Conservation (phyloP, 495 filamentous ascomycete genomes). For the Neurospora tetraspora region DNA sequence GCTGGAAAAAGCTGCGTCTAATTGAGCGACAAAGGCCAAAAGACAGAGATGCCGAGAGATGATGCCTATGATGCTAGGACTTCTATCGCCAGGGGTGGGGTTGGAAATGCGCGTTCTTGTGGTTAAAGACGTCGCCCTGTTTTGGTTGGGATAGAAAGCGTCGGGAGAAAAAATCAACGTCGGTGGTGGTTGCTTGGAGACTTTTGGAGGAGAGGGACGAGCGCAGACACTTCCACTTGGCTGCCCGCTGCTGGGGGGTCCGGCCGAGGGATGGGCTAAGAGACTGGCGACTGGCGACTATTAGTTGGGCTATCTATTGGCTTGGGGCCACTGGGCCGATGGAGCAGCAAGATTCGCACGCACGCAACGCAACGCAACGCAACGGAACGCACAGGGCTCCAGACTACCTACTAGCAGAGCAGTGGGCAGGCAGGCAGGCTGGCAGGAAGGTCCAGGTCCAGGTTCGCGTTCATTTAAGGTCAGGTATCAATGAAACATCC, state of each 20-base stretch:
- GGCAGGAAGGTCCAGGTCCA: not conserved
- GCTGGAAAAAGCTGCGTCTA: constrained; percentile 13
- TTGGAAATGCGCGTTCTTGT: constrained; percentile 13
- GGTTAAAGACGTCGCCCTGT: constrained; percentile 15
- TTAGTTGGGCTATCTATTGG: not conserved
- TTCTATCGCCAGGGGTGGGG: constrained; percentile 16
- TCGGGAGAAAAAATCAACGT: constrained; percentile 18
- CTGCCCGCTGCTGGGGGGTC: not conserved
- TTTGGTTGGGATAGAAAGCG: constrained; percentile 13
- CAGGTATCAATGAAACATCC: not conserved
- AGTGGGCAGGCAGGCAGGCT: not conserved
- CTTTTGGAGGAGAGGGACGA: constrained; percentile 19
- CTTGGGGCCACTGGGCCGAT: not conserved
- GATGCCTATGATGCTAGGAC: constrained; percentile 16
- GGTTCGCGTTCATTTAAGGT: not conserved
- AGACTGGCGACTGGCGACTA: not conserved
- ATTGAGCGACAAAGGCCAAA: constrained; percentile 12
- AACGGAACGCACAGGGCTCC: not conserved
- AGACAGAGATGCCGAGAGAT: constrained; percentile 4
- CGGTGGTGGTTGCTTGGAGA: constrained; percentile 18
- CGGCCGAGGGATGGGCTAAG: not conserved
- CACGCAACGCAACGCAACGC: not conserved
- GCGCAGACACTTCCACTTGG: not conserved
- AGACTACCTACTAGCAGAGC: not conserved
- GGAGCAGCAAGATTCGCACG: not conserved